Conservation (phyloP, 2,329 filamentous ascomycete species). For the Colletotrichum sp. region DNA sequence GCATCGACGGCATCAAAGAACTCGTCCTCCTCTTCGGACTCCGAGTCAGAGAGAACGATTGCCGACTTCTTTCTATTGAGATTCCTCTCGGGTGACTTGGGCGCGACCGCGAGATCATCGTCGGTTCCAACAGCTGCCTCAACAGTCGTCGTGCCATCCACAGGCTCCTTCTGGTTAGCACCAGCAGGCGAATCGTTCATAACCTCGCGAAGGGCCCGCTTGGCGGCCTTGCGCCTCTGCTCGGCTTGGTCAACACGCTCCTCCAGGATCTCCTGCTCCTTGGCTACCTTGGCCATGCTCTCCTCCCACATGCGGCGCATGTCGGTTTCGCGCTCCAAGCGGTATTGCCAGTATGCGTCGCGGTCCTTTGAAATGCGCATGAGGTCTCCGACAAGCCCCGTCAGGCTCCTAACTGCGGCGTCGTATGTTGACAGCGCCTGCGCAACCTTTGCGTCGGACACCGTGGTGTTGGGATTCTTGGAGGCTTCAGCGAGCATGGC, state of each 20-base stretch:
- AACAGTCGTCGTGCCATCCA: constrained; percentile 35
- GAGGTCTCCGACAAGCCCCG: constrained; percentile 82
- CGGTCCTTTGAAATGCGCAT: constrained; percentile 92
- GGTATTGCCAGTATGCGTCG: constrained; percentile 96
- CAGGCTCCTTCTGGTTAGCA: constrained; percentile 32
- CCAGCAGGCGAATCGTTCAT: constrained; percentile 48
- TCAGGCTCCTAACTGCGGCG: constrained; percentile 85
- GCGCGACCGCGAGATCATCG: constrained; percentile 22
- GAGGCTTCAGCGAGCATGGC: constrained; percentile 76
- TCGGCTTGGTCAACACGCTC: constrained; percentile 88
- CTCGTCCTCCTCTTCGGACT: constrained; percentile 81
- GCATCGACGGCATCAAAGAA: constrained; percentile 98
- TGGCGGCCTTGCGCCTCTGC: constrained; percentile 86
- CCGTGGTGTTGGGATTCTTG: constrained; percentile 70
- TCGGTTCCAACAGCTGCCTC: constrained; percentile 27
- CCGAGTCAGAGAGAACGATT: constrained; percentile 78
- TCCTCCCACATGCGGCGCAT: constrained; percentile 98
- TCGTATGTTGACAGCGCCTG: constrained; percentile 88
- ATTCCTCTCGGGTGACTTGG: constrained; percentile 44
- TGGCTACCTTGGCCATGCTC: constrained; percentile 96
- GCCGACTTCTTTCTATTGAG: constrained; percentile 65
- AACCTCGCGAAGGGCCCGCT: constrained; percentile 86
- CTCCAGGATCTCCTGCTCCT: constrained; percentile 91
- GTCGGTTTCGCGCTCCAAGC: constrained; percentile 88
- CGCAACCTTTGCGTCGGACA: constrained; percentile 78